These are phyloP conservation scores for Canna indica DNA, from an alignment of 176 grass and related monocot genomes.

Conservation along the genomic window DNA sequence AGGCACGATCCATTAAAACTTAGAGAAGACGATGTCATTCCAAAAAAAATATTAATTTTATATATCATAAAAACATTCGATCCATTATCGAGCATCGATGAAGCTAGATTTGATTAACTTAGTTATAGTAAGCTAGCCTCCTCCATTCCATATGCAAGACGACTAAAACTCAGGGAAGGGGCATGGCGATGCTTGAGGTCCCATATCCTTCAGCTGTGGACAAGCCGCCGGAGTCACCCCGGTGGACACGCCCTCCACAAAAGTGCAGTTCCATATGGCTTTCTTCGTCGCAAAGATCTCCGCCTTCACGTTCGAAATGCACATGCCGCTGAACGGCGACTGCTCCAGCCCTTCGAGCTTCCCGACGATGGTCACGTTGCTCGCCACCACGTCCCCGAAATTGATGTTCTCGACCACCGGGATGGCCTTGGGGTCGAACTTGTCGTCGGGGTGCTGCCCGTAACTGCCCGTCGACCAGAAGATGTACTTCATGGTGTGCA, in stretches of 20 bases:
- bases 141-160: too few species aligned
- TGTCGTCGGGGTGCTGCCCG: slow-evolving; percentile 81
- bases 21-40: too few species aligned
- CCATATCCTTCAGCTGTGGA: slow-evolving; percentile 13
- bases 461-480: slow-evolving; percentile 77
- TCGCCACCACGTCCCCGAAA: slow-evolving; percentile 61
- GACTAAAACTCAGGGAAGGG: too few species aligned
- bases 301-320: slow-evolving; percentile 54
- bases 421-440: slow-evolving; percentile 50
- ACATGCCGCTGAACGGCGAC: slow-evolving; percentile 78
- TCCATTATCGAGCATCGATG: too few species aligned
- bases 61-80: too few species aligned
- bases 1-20: too few species aligned
- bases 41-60: too few species aligned
- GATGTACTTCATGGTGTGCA: slow-evolving; percentile 88
- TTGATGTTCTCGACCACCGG: slow-evolving; percentile 52
- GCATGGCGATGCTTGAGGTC: too few species aligned
- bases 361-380: slow-evolving; percentile 73
- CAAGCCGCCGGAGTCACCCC: slow-evolving; percentile 49
- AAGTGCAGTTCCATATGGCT: slow-evolving; percentile 81
- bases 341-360: slow-evolving; percentile 59
- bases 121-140: too few species aligned
- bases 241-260: slow-evolving; percentile 45
- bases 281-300: slow-evolving; percentile 35
- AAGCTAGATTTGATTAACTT: too few species aligned